Evolutionary conservation across 768 basidiomycete genomes (phyloP).

Genomic region (Lactarius akahatsu): DNA sequence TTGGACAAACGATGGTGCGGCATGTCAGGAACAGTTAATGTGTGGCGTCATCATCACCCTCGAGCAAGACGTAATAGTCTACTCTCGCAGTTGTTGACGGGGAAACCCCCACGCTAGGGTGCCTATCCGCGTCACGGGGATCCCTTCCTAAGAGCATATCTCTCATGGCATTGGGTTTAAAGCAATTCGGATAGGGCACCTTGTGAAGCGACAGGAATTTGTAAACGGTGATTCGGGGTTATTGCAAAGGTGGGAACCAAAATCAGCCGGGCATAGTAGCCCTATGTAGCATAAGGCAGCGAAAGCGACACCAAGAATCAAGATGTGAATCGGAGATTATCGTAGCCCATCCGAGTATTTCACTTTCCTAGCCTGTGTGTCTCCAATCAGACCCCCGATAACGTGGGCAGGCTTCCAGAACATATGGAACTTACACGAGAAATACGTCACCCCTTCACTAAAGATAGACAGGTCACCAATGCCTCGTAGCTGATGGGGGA

Average conservation of each 20-base stretch:
- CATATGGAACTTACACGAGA: not conserved
- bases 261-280: not conserved
- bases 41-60: not conserved
- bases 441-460: not conserved
- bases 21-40: not conserved
- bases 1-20: not conserved
- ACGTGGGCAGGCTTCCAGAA: not conserved
- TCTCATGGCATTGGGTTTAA: not conserved
- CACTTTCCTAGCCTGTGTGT: not conserved
- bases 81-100: not conserved
- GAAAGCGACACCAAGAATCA: not conserved
- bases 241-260: not conserved
- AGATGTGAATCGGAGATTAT: not conserved
- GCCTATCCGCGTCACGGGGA: not conserved
- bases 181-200: not conserved
- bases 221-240: not conserved
- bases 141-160: not conserved
- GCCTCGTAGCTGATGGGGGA: not conserved
- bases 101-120: not conserved
- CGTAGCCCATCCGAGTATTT: not conserved
- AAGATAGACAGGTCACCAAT: not conserved
- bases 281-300: not conserved
- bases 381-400: not conserved
- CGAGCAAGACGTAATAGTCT: not conserved
- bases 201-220: not conserved